Percentiles rank a stretch among this genome's conserved stretches.
These are phyloP conservation scores for Didymella arachidicola DNA, from an alignment of 2,329 filamentous ascomycete species.

Conservation along the genomic window DNA sequence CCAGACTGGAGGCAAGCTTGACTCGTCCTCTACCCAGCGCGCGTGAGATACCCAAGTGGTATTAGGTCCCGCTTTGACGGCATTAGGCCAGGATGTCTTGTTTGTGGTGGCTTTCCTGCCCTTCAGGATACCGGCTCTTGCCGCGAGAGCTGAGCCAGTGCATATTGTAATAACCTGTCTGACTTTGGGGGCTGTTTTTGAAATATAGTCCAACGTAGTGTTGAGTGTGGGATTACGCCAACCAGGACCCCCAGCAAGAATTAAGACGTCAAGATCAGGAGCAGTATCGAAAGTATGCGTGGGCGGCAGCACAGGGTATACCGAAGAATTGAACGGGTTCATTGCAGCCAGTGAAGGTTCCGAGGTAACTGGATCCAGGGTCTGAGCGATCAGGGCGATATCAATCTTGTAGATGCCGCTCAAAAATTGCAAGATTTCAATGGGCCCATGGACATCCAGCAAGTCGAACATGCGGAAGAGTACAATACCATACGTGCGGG, in stretches of 20 bases:
- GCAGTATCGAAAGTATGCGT: constrained; percentile 63
- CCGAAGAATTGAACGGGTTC: constrained; percentile 37
- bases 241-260: constrained; percentile 70
- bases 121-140: constrained; percentile 66
- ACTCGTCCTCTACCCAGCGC: constrained; percentile 69
- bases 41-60: constrained; percentile 68
- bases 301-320: constrained; percentile 52
- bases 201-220: constrained; percentile 57
- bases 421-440: constrained; percentile 53
- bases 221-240: constrained; percentile 42
- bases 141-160: constrained; percentile 67
- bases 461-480: constrained; percentile 42
- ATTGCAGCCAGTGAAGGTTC: constrained; percentile 27
- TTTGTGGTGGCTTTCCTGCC: constrained; percentile 60
- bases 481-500: constrained; percentile 36
- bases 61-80: constrained; percentile 56
- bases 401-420: constrained; percentile 33
- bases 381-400: constrained; percentile 30
- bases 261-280: constrained; percentile 65
- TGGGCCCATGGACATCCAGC: constrained; percentile 49
- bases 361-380: constrained; percentile 44
- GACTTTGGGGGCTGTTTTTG: constrained; percentile 57
- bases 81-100: constrained; percentile 44
- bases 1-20: constrained; percentile 60
- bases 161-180: constrained; percentile 70